Evolutionary conservation across 23 red algal species (phyloP).

Genomic region (Cyanidium caldarium): DNA sequence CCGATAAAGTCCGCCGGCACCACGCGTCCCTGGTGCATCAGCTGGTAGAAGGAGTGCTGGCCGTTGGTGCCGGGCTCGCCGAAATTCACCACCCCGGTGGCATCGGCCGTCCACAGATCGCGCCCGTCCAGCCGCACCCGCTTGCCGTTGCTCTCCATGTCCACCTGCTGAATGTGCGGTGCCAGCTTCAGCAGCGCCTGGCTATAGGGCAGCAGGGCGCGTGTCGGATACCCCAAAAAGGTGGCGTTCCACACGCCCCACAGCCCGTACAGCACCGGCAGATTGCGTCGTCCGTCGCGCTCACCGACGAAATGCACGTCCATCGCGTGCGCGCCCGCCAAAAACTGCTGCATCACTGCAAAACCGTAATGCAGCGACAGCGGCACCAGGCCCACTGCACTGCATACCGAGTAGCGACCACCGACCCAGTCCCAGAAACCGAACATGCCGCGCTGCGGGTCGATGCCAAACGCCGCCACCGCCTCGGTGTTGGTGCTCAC

Average conservation of each 20-base stretch:
- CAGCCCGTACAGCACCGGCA: slow-evolving; percentile 76
- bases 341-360: slow-evolving; percentile 42
- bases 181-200: slow-evolving; percentile 84
- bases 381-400: slow-evolving; percentile 75
- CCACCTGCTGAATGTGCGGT: slow-evolving; percentile 95
- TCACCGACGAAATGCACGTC: slow-evolving; percentile 57
- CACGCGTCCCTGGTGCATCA: slow-evolving; percentile 87
- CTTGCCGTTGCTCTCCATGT: slow-evolving; percentile 99
- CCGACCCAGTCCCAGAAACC: slow-evolving; percentile 99
- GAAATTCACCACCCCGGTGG: slow-evolving; percentile 68
- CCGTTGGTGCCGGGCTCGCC: slow-evolving; percentile 96
- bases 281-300: slow-evolving; percentile 32
- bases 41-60: slow-evolving; percentile 97
- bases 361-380: slow-evolving; percentile 92
- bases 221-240: slow-evolving; percentile 55
- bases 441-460: slow-evolving; percentile 49
- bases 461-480: slow-evolving; percentile 75
- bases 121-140: slow-evolving; percentile 62
- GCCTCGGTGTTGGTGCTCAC: slow-evolving; percentile 51
- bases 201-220: slow-evolving; percentile 78
- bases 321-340: slow-evolving; percentile 64
- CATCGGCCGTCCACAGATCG: slow-evolving; percentile 1
- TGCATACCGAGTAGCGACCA: slow-evolving; percentile 77
- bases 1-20: slow-evolving; percentile 96
- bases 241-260: slow-evolving; percentile 94